Evolutionary conservation across 345 rosid species (phyloP).

Genomic region (Brassica juncea): DNA sequence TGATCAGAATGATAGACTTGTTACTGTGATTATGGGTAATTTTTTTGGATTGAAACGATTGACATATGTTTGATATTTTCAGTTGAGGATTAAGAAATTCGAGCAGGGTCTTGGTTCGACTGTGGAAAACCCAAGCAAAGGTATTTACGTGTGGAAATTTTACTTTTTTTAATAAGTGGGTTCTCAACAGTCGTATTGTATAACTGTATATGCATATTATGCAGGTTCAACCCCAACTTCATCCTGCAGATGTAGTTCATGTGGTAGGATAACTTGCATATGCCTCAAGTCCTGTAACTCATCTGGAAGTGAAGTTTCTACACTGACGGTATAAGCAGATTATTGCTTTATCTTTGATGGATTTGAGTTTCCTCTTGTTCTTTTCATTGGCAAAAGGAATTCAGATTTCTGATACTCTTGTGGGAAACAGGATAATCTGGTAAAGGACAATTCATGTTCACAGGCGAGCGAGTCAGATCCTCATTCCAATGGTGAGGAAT

Average conservation of each 20-base stretch:
- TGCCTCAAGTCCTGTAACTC: constrained; percentile 34
- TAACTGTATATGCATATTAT: constrained; percentile 13
- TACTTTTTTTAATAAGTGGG: constrained; percentile 30
- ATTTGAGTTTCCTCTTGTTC: not conserved
- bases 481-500: constrained; percentile 71
- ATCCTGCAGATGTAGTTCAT: constrained; percentile 48
- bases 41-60: not conserved
- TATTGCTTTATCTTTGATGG: constrained; percentile 6
- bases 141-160: constrained; percentile 47
- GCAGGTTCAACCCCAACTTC: constrained; percentile 36
- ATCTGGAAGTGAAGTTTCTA: constrained; percentile 30
- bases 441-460: constrained; percentile 45
- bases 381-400: not conserved
- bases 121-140: constrained; percentile 47
- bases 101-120: constrained; percentile 30
- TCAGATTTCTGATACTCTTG: not conserved
- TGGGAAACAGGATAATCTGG: constrained; percentile 46
- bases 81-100: constrained; percentile 41
- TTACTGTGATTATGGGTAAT: not conserved
- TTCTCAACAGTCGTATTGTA: constrained; percentile 24
- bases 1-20: not conserved
- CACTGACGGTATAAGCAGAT: constrained; percentile 49
- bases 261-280: constrained; percentile 20
- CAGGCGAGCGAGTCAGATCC: constrained; percentile 61
- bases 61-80: constrained; percentile 4